These are phyloP conservation scores for Bruguiera gymnorhiza DNA, from an alignment of 345 rosid genomes.

Conservation along the genomic window DNA sequence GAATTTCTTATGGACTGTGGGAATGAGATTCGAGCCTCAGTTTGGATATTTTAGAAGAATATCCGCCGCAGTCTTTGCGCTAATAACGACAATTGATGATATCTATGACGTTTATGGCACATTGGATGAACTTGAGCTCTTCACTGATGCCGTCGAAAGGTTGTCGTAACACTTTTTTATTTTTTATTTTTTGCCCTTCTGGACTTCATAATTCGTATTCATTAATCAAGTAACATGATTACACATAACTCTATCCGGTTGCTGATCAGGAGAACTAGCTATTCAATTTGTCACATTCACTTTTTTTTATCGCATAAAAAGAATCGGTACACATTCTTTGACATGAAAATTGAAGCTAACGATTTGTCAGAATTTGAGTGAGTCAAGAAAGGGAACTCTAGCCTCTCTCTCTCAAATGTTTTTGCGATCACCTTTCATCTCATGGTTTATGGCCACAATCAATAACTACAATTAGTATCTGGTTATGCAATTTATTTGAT, in stretches of 20 bases:
- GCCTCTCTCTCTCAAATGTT: too few relatives aligned
- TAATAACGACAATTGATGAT: slow-evolving; percentile 33
- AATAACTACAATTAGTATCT: too few relatives aligned
- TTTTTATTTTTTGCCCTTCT: background rate
- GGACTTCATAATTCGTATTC: background rate
- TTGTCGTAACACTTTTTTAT: background rate
- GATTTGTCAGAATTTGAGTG: too few relatives aligned
- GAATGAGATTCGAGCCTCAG: slow-evolving; percentile 27
- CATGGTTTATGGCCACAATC: too few relatives aligned
- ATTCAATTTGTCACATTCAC: background rate
- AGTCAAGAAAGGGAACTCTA: too few relatives aligned
- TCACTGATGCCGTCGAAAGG: slow-evolving; percentile 24
- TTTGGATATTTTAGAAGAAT: slow-evolving; percentile 26
- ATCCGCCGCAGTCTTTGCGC: slow-evolving; percentile 14
- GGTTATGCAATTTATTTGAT: too few relatives aligned
- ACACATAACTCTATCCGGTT: too few relatives aligned
- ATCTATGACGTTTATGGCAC: slow-evolving; percentile 46
- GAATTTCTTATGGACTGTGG: slow-evolving; percentile 34
- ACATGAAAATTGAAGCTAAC: too few relatives aligned
- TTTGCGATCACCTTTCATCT: too few relatives aligned
- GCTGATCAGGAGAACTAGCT: too few relatives aligned
- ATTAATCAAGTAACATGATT: background rate
- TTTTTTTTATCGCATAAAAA: background rate
- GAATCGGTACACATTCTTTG: too few relatives aligned
- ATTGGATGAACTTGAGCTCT: slow-evolving; percentile 34